Conservation (phyloP, 225 moss, liverwort and hornwort genomes). For the Pseudoscleropodium purum region DNA sequence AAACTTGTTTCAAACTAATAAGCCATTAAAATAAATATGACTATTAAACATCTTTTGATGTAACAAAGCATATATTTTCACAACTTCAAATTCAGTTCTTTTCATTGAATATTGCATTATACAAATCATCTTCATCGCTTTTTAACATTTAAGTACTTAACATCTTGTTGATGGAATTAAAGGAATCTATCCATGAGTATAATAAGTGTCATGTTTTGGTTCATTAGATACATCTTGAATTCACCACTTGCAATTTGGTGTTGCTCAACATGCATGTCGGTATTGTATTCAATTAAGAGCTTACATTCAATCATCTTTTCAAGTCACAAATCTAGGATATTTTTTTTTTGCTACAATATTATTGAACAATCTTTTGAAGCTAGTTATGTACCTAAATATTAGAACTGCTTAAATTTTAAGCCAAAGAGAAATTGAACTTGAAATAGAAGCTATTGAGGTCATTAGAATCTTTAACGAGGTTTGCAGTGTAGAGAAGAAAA, state of each 20-base stretch:
- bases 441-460: no score
- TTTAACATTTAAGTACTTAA: accelerated
- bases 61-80: no score
- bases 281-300: neutral
- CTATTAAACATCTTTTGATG: no score
- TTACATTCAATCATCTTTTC: neutral
- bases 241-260: neutral
- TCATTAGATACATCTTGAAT: neutral
- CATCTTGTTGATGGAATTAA: neutral
- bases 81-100: accelerated
- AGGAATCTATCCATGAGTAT: neutral
- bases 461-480: neutral
- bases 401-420: neutral
- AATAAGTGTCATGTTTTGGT: neutral
- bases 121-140: neutral
- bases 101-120: neutral
- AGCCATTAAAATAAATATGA: no score
- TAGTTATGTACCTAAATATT: neutral
- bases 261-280: neutral
- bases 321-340: neutral
- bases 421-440: accelerated
- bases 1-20: no score
- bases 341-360: neutral
- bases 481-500: neutral
- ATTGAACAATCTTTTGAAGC: neutral